phyloP scores from a whole-genome alignment of 805 yeast species.

The Candida nanaspora region DNA sequence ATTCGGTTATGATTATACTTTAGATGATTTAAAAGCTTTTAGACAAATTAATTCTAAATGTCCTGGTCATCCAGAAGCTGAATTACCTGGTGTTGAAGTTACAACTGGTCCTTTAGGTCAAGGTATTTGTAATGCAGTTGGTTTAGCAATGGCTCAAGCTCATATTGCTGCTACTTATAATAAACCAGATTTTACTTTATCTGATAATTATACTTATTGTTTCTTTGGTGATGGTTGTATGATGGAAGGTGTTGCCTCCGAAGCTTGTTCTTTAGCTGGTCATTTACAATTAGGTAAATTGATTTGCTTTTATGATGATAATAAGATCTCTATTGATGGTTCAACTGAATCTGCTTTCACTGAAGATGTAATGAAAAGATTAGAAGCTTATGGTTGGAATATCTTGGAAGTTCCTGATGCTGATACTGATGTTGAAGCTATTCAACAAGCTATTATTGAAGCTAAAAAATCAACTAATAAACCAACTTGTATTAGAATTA shows the following conservation, averaged over 20 bases:
- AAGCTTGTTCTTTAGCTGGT: conserved; percentile 93
- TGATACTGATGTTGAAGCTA: conserved; percentile 67
- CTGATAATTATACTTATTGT: conserved; percentile 70
- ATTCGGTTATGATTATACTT: conserved; percentile 70
- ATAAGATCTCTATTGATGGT: conserved; percentile 96
- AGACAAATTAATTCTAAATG: conserved; percentile 87
- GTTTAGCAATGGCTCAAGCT: conserved; percentile 90
- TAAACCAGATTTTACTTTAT: conserved; percentile 70
- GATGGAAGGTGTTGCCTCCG: conserved; percentile 96
- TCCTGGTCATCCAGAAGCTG: conserved; percentile 97
- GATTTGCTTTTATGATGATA: conserved; percentile 94
- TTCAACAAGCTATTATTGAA: conserved; percentile 63
- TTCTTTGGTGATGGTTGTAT: conserved; percentile 97
- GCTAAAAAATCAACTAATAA: conserved; percentile 74
- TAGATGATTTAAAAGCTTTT: conserved; percentile 85
- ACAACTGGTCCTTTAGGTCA: conserved; percentile 99
- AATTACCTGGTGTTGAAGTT: conserved; percentile 89
- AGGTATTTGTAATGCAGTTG: conserved; percentile 94
- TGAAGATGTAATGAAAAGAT: conserved; percentile 81
- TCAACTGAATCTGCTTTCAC: conserved; percentile 83
- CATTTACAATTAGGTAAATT: conserved; percentile 89
- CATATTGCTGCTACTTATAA: conserved; percentile 90
- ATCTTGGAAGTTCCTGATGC: conserved; percentile 71
- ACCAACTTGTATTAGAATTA: conserved; percentile 85
- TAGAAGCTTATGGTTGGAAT: conserved; percentile 94